Conservation (phyloP, 441 rosid genomes). For the Gossypium trilobum region DNA sequence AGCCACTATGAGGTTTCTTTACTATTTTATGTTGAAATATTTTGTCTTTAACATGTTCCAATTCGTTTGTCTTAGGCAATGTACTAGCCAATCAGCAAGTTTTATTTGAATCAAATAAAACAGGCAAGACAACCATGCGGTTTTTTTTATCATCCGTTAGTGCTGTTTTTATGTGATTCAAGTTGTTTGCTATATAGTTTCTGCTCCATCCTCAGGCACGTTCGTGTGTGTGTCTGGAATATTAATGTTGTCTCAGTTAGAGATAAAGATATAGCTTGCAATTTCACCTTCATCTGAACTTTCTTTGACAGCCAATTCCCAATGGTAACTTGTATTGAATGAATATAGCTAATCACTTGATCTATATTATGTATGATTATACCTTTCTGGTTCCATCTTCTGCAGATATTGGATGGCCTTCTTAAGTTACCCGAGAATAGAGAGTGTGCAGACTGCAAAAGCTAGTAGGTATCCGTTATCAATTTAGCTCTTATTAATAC, state of each 20-base stretch:
- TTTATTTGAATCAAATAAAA: background rate
- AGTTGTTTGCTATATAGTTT: background rate
- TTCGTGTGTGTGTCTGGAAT: background rate
- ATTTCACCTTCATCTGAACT: background rate
- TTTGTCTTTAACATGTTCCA: background rate
- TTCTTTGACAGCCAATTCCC: background rate
- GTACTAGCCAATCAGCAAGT: background rate
- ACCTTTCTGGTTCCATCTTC: slow-evolving; percentile 2
- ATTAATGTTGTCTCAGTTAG: background rate
- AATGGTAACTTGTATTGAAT: background rate
- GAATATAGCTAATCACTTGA: background rate
- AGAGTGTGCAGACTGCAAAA: slow-evolving; percentile 58
- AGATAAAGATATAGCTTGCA: background rate
- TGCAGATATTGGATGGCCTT: slow-evolving; percentile 55
- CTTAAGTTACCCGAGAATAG: slow-evolving; percentile 50
- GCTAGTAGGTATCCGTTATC: slow-evolving; percentile 36
- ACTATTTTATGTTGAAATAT: background rate
- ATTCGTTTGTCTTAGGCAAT: slow-evolving; percentile 1
- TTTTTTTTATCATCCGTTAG: background rate
- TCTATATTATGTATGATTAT: background rate
- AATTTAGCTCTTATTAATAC: background rate
- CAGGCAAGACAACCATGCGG: background rate
- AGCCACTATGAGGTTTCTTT: slow-evolving; percentile 8
- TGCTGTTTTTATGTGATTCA: background rate
- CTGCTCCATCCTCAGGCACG: background rate